A percentile compares a stretch with the other conserved stretches of the same genome.
Evolutionary conservation across 768 basidiomycete species (phyloP).

Genomic region (Kwoniella pini): DNA sequence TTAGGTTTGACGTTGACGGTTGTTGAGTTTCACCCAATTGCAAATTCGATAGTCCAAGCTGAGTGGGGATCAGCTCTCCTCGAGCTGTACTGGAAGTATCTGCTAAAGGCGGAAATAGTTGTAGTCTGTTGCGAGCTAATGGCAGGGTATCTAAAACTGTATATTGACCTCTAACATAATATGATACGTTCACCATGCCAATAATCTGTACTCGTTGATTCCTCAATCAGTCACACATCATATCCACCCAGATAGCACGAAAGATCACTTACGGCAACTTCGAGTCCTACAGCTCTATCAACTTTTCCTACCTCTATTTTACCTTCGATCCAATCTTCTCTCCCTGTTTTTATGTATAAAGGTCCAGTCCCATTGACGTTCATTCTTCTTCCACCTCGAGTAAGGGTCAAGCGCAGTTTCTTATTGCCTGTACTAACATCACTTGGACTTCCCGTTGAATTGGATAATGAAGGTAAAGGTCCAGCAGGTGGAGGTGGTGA

Average conservation of each 20-base stretch:
- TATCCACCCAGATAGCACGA: not conserved
- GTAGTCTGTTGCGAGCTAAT: constrained; percentile 15
- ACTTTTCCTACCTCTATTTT: constrained; percentile 42
- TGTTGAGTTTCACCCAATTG: not conserved
- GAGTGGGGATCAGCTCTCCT: not conserved
- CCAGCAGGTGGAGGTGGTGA: constrained; percentile 14
- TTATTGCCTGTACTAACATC: constrained; percentile 33
- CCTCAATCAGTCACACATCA: too few relatives aligned
- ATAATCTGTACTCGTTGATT: too few relatives aligned
- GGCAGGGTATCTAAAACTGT: constrained; percentile 46
- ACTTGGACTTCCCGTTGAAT: not conserved
- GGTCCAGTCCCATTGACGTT: constrained; percentile 42
- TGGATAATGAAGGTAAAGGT: not conserved
- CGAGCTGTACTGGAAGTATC: not conserved
- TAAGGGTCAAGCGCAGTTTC: constrained; percentile 33
- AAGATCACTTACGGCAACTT: constrained; percentile 38
- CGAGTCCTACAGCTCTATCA: constrained; percentile 37
- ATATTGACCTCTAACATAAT: constrained; percentile 48
- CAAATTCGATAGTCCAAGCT: not conserved
- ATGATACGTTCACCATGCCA: constrained; percentile 36
- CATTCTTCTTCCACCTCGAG: constrained; percentile 28
- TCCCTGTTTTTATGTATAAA: constrained; percentile 28
- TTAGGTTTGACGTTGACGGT: not conserved
- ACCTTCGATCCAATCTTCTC: constrained; percentile 38
- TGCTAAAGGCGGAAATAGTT: constrained; percentile 29